phyloP scores from a whole-genome alignment of 1,284 basidiomycete genomes.

The Pseudozyma sp. region DNA sequence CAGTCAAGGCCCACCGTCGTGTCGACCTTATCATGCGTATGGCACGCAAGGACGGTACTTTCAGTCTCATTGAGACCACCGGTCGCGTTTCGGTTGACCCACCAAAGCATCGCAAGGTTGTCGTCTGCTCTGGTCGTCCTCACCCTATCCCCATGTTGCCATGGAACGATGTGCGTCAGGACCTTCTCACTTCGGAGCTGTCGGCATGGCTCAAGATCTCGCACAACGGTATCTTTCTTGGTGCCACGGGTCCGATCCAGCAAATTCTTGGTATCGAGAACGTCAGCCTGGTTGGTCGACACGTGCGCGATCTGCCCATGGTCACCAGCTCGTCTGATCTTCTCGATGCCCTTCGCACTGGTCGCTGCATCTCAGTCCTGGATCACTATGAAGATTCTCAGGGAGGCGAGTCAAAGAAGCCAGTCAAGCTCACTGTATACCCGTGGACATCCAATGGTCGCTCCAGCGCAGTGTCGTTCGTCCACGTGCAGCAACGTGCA shows the following conservation, averaged over 20 bases:
- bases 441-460: conserved; percentile 50
- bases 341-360: conserved; percentile 38
- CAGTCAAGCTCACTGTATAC: conserved; percentile 51
- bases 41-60: conserved; percentile 41
- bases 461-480: conserved; percentile 38
- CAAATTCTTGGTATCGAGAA: conserved; percentile 47
- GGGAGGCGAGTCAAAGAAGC: conserved; percentile 11
- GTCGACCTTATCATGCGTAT: conserved; percentile 53
- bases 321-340: conserved; percentile 47
- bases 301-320: conserved; percentile 50
- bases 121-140: conserved; percentile 47
- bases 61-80: conserved; percentile 46
- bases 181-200: conserved; percentile 20
- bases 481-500: conserved; percentile 42
- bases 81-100: conserved; percentile 48
- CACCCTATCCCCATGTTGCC: conserved; percentile 52
- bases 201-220: conserved; percentile 52
- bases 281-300: conserved; percentile 41
- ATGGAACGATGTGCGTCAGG: conserved; percentile 46
- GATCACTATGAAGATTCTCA: conserved; percentile 33
- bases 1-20: conserved; percentile 33
- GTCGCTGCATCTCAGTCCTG: conserved; percentile 46
- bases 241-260: conserved; percentile 45
- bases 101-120: conserved; percentile 53
- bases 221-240: conserved; percentile 53